Evolutionary conservation across 1,284 basidiomycete species (phyloP).

Genomic region (Spongiforma sp.): DNA sequence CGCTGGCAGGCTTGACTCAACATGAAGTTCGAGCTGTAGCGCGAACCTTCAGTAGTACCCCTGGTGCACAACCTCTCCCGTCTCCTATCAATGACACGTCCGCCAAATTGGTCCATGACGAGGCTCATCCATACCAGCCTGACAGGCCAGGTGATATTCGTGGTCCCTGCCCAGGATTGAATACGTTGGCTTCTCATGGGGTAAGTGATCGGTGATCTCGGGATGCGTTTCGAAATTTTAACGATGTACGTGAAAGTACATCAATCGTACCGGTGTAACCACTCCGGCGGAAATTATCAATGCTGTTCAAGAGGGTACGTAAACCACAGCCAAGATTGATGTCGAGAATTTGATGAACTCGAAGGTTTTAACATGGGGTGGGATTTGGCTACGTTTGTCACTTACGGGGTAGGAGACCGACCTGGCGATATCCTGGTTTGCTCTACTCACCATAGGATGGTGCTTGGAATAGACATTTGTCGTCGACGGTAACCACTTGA

Average conservation of each 20-base stretch:
- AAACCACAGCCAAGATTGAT: not conserved
- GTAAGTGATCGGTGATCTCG: constrained; percentile 16
- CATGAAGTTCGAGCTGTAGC: constrained; percentile 18
- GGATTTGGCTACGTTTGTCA: constrained; percentile 26
- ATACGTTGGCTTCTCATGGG: constrained; percentile 51
- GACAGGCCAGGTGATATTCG: constrained; percentile 38
- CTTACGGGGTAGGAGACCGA: constrained; percentile 24
- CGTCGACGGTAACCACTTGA: constrained; percentile 34
- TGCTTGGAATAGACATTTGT: constrained; percentile 22
- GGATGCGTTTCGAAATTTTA: no score
- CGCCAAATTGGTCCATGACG: constrained; percentile 31
- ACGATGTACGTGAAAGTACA: constrained; percentile 17
- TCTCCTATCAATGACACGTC: constrained; percentile 31
- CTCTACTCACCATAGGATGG: not conserved
- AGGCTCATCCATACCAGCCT: constrained; percentile 22
- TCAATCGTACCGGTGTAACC: constrained; percentile 26
- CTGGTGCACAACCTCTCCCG: constrained; percentile 32
- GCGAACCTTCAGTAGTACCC: constrained; percentile 20
- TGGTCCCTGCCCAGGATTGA: constrained; percentile 54
- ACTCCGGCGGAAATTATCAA: constrained; percentile 32
- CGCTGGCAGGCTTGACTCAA: constrained; percentile 24
- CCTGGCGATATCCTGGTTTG: not conserved
- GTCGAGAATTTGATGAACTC: not conserved
- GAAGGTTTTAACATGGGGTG: constrained; percentile 36
- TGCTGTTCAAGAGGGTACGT: constrained; percentile 28